Conservation (phyloP, 371 early-diverging fungal genomes). For the Mucor lusitanicus region DNA sequence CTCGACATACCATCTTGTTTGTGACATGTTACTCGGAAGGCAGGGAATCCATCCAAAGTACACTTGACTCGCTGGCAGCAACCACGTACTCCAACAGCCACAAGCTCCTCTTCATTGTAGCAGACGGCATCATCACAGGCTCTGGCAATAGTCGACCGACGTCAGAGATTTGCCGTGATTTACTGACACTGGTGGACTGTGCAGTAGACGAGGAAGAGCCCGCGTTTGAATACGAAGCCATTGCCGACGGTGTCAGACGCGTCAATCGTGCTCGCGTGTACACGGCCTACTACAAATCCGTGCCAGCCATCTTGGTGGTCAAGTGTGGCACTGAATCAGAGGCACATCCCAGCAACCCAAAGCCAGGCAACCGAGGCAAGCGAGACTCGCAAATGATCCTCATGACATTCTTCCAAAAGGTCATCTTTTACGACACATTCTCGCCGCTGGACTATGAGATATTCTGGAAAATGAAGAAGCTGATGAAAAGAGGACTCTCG, state of each 20-base stretch:
- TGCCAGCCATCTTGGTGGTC: slow-evolving; percentile 78
- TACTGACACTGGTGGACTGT: slow-evolving; percentile 54
- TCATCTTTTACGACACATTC: slow-evolving; percentile 82
- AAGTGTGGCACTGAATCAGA: slow-evolving; percentile 83
- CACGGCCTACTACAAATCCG: slow-evolving; percentile 82
- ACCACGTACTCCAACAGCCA: slow-evolving; percentile 88
- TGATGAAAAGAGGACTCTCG: slow-evolving; percentile 57
- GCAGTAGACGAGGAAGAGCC: slow-evolving; percentile 49
- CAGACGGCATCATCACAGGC: slow-evolving; percentile 88
- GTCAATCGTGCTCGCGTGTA: slow-evolving; percentile 91
- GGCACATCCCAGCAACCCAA: slow-evolving; percentile 64
- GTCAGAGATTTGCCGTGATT: slow-evolving; percentile 71
- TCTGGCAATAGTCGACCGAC: slow-evolving; percentile 77
- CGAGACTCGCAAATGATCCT: slow-evolving; percentile 93
- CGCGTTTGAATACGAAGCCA: slow-evolving; percentile 73
- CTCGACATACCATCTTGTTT: slow-evolving; percentile 54
- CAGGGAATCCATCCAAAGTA: slow-evolving; percentile 80
- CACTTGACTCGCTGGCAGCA: slow-evolving; percentile 88
- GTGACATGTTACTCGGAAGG: slow-evolving; percentile 95
- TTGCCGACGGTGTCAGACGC: slow-evolving; percentile 83
- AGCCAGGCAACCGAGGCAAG: slow-evolving; percentile 92
- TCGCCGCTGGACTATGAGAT: slow-evolving; percentile 87
- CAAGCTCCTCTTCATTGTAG: slow-evolving; percentile 89
- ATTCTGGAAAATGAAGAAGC: slow-evolving; percentile 72
- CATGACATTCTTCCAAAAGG: slow-evolving; percentile 90